Evolutionary conservation across 768 basidiomycete genomes (phyloP).

Genomic region (Gloeopeniophorella convolvens): DNA sequence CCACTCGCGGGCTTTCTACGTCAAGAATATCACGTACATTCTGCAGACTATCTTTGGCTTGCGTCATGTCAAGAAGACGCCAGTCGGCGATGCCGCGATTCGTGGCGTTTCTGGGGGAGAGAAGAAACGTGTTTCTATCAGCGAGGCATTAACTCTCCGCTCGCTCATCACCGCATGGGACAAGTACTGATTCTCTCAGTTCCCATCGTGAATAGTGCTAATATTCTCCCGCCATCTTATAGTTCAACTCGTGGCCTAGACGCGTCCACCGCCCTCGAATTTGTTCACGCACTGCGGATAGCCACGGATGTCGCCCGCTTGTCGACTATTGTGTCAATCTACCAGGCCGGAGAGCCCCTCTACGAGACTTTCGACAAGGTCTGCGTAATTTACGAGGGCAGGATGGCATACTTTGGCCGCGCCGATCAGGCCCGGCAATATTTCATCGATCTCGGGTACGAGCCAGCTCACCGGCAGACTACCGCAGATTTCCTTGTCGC

Average conservation of each 20-base stretch:
- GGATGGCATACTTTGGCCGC: slow-evolving; percentile 70
- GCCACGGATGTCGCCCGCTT: slow-evolving; percentile 40
- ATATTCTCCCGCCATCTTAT: neutral
- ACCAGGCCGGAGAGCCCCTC: slow-evolving; percentile 72
- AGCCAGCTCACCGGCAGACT: slow-evolving; percentile 49
- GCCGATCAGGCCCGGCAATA: slow-evolving; percentile 58
- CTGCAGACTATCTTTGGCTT: slow-evolving; percentile 70
- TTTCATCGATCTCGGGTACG: slow-evolving; percentile 63
- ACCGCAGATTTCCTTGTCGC: slow-evolving; percentile 54
- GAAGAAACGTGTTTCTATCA: slow-evolving; percentile 75
- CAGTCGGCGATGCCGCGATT: slow-evolving; percentile 71
- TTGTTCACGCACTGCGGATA: slow-evolving; percentile 50
- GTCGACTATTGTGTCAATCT: slow-evolving; percentile 73
- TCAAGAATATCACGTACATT: slow-evolving; percentile 42
- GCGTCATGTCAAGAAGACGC: slow-evolving; percentile 61
- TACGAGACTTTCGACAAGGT: slow-evolving; percentile 74
- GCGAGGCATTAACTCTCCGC: slow-evolving; percentile 59
- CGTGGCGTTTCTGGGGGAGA: slow-evolving; percentile 73
- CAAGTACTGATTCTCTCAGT: slow-evolving; percentile 38
- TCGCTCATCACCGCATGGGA: slow-evolving; percentile 69
- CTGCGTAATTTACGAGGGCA: slow-evolving; percentile 67
- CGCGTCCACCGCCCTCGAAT: slow-evolving; percentile 54
- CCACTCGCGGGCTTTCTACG: slow-evolving; percentile 38
- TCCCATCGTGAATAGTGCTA: neutral
- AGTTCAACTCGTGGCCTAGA: slow-evolving; percentile 47